These are phyloP conservation scores for Gossypium sturtianum DNA, from an alignment of 345 rosid species.

Conservation along the genomic window DNA sequence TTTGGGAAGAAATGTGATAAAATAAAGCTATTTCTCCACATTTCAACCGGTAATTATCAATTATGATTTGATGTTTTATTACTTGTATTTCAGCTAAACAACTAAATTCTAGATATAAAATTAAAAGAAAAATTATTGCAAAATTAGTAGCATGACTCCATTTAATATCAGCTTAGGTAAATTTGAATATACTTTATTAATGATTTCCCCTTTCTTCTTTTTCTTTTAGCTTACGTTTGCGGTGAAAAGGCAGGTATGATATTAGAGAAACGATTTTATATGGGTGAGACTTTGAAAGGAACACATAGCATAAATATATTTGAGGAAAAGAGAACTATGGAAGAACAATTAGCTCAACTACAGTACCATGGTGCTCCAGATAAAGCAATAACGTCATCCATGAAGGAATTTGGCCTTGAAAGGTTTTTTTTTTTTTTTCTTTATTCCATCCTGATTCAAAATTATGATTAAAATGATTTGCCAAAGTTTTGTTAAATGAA, in stretches of 20 bases:
- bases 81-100: no score
- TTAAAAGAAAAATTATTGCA: no score
- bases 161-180: no score
- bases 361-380: conserved; percentile 15
- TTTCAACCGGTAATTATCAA: conserved; percentile 1
- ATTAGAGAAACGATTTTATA: neutral
- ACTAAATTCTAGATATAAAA: no score
- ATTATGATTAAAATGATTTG: no score
- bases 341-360: conserved; percentile 28
- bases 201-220: no score
- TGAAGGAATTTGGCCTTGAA: conserved; percentile 47
- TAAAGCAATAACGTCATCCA: conserved; percentile 20
- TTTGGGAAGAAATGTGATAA: conserved; percentile 51
- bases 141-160: no score
- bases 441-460: no score
- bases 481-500: no score
- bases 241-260: conserved; percentile 36
- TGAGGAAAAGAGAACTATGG: conserved; percentile 26
- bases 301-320: conserved; percentile 25
- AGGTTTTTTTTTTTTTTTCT: neutral
- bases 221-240: conserved; percentile 47
- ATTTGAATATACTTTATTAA: no score
- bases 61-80: neutral
- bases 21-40: conserved; percentile 36
- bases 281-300: conserved; percentile 41